Percentiles rank a stretch among this genome's conserved stretches.
These are phyloP conservation scores for Fusarium sp. DNA, from an alignment of 2,329 filamentous ascomycete species.

Conservation along the genomic window DNA sequence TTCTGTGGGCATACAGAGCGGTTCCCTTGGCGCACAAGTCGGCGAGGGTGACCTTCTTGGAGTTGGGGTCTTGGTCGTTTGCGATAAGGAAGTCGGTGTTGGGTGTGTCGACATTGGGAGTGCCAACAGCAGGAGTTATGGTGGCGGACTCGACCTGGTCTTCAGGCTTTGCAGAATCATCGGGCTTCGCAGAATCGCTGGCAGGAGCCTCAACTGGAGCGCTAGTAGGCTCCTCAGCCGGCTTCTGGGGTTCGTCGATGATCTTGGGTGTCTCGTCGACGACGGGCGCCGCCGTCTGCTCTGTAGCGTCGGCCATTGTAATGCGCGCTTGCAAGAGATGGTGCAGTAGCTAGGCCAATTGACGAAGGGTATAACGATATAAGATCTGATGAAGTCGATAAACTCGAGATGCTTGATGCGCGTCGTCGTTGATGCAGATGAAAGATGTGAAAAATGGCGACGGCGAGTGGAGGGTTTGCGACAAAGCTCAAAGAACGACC, in stretches of 20 bases:
- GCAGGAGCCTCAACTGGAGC: conserved; percentile 1
- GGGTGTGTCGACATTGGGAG: conserved; percentile 31
- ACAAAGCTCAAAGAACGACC: conserved; percentile 32
- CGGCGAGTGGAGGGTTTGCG: conserved; percentile 36
- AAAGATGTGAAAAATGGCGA: conserved; percentile 18
- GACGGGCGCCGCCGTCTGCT: conserved; percentile 42
- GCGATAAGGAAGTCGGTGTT: conserved; percentile 43
- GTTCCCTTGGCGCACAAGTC: conserved; percentile 85
- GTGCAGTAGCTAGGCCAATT: not conserved
- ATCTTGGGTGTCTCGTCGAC: conserved; percentile 31
- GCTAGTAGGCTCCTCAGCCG: not conserved
- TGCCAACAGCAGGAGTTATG: conserved; percentile 27
- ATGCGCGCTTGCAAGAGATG: conserved; percentile 1
- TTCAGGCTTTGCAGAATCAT: conserved; percentile 24
- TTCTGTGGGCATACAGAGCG: conserved; percentile 88
- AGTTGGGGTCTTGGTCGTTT: conserved; percentile 59
- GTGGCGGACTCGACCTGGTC: conserved; percentile 34
- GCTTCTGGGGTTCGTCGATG: conserved; percentile 19
- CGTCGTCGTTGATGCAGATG: conserved; percentile 21
- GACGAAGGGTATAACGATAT: not conserved
- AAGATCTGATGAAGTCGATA: not conserved
- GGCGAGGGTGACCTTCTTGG: conserved; percentile 73
- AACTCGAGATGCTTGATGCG: not conserved
- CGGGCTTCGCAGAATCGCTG: conserved; percentile 23
- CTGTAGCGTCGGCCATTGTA: conserved; percentile 46